A percentile compares a stretch with the other conserved stretches of the same genome.
phyloP scores from a whole-genome alignment of 1,139 yeast species.

The Saccharomyces hybrid region DNA sequence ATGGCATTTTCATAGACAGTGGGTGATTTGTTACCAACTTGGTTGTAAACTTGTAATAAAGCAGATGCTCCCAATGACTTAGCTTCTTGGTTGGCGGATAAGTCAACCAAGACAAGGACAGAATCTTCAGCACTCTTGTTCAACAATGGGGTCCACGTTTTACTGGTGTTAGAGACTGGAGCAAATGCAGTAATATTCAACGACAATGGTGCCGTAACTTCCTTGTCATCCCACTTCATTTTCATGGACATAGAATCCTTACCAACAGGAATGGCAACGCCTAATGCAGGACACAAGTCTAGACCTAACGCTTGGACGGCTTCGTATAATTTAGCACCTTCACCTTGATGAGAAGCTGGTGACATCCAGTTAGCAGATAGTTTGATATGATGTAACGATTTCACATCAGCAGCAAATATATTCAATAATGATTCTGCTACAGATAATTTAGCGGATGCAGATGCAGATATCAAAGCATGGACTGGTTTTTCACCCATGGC shows the following conservation, averaged over 20 bases:
- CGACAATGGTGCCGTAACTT: slow-evolving; percentile 91
- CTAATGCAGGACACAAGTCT: slow-evolving; percentile 90
- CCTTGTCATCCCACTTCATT: slow-evolving; percentile 93
- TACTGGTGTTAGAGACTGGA: slow-evolving; percentile 75
- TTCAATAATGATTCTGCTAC: slow-evolving; percentile 94
- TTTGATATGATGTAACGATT: slow-evolving; percentile 66
- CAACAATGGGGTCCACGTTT: slow-evolving; percentile 93
- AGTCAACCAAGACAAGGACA: slow-evolving; percentile 70
- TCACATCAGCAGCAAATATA: slow-evolving; percentile 82
- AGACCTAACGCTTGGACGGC: slow-evolving; percentile 96
- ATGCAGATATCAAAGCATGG: slow-evolving; percentile 82
- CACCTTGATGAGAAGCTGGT: slow-evolving; percentile 92
- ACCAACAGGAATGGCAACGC: slow-evolving; percentile 92
- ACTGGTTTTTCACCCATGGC: slow-evolving; percentile 97
- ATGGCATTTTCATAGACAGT: slow-evolving; percentile 62
- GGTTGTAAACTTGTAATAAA: slow-evolving; percentile 84
- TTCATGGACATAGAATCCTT: slow-evolving; percentile 99
- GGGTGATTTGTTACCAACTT: slow-evolving; percentile 79
- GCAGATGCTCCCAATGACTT: slow-evolving; percentile 88
- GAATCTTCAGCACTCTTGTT: slow-evolving; percentile 46
- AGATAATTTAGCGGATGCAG: slow-evolving; percentile 93
- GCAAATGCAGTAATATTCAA: slow-evolving; percentile 87
- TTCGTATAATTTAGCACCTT: slow-evolving; percentile 90
- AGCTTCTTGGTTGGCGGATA: slow-evolving; percentile 49
- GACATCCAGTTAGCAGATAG: slow-evolving; percentile 99